A percentile compares a stretch with the other conserved stretches of the same genome.
phyloP scores from a whole-genome alignment of 257 asterid species.

The Solanum okadae region DNA sequence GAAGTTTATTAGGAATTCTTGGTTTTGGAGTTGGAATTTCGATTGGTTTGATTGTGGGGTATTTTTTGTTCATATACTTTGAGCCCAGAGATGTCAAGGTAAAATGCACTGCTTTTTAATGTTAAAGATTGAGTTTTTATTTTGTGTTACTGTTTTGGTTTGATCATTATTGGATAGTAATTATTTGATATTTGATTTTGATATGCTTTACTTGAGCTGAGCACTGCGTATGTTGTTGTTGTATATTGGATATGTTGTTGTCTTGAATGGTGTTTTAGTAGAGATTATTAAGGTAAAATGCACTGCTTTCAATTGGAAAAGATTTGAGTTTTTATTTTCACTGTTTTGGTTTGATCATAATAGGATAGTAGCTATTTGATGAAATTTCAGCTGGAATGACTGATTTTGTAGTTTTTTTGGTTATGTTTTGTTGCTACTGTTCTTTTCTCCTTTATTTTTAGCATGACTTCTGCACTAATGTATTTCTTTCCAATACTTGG shows the following conservation, averaged over 20 bases:
- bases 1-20: slow-evolving; percentile 26
- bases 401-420: not conserved
- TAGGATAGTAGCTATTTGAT: not conserved
- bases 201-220: not conserved
- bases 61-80: slow-evolving; percentile 41
- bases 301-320: not conserved
- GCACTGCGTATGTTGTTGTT: not conserved
- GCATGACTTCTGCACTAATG: not conserved
- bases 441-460: not conserved
- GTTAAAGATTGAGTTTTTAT: not conserved
- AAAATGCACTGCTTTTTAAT: not conserved
- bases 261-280: not conserved
- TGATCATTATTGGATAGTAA: too few relatives aligned
- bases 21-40: slow-evolving; percentile 63
- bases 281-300: not conserved
- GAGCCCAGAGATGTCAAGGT: slow-evolving; percentile 40
- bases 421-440: not conserved
- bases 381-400: not conserved
- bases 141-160: not conserved
- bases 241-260: not conserved
- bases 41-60: slow-evolving; percentile 52
- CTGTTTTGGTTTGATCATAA: not conserved
- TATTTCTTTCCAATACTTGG: not conserved
- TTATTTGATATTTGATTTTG: not conserved
- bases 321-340: not conserved